phyloP scores from a whole-genome alignment of 495 filamentous ascomycete genomes.

The Neurospora intermedia region DNA sequence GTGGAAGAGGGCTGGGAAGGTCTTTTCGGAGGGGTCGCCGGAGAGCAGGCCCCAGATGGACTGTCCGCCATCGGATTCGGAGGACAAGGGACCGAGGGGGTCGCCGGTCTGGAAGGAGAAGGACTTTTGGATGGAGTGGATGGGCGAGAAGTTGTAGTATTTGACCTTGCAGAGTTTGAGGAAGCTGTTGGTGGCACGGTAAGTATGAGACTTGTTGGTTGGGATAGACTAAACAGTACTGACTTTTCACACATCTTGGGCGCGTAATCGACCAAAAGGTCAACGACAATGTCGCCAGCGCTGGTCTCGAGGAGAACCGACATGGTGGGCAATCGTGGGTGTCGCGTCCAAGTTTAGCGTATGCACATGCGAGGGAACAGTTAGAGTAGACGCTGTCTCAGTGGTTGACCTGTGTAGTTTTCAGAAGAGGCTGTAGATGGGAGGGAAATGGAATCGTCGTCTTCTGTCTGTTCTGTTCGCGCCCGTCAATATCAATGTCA shows the following conservation, averaged over 20 bases:
- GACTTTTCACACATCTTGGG: constrained; percentile 89
- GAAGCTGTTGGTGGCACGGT: constrained; percentile 55
- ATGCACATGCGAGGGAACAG: not conserved
- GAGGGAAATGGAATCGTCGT: not conserved
- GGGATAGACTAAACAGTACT: constrained; percentile 19
- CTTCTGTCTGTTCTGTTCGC: not conserved
- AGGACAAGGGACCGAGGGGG: constrained; percentile 72
- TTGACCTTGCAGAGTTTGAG: constrained; percentile 95
- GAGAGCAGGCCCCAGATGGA: constrained; percentile 82
- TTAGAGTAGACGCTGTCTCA: not conserved
- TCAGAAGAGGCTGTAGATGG: not conserved
- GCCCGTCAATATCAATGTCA: not conserved
- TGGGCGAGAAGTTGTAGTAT: constrained; percentile 93
- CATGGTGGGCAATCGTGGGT: constrained; percentile 24
- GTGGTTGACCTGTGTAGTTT: not conserved
- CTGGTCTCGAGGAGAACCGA: constrained; percentile 85
- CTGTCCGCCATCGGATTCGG: constrained; percentile 77
- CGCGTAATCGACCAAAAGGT: constrained; percentile 75
- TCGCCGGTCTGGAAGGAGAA: constrained; percentile 95
- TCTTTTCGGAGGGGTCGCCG: constrained; percentile 54
- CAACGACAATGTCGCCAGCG: constrained; percentile 85
- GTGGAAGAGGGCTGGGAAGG: constrained; percentile 74
- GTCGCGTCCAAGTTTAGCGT: not conserved
- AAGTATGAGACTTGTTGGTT: constrained; percentile 27
- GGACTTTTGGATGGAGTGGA: constrained; percentile 78